Evolutionary conservation across 129 eudicot species (phyloP).

Genomic region (Calendula officinalis): DNA sequence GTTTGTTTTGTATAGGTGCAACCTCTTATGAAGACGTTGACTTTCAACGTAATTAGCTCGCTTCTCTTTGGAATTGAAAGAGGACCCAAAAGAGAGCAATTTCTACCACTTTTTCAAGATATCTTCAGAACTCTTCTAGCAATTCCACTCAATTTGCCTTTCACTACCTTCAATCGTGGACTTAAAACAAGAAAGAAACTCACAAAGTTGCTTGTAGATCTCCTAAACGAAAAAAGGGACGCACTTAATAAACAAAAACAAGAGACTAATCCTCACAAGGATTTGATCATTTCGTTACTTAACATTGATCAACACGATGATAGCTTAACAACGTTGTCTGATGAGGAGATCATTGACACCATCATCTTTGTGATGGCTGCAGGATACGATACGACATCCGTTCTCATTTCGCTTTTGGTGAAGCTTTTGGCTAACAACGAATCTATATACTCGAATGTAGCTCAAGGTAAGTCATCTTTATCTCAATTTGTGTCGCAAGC

Average conservation of each 20-base stretch:
- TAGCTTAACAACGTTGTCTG: conserved; percentile 15
- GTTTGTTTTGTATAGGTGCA: conserved; percentile 13
- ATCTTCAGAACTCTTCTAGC: conserved; percentile 25
- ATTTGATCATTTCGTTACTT: conserved; percentile 36
- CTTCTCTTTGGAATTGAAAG: conserved; percentile 34
- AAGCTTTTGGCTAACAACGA: conserved; percentile 33
- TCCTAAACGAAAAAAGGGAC: conserved; percentile 32
- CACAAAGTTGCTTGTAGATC: conserved; percentile 22
- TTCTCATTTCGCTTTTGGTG: conserved; percentile 39
- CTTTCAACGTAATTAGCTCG: conserved; percentile 36
- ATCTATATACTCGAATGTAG: conserved; percentile 22
- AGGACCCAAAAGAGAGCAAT: conserved; percentile 31
- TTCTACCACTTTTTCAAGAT: conserved; percentile 25
- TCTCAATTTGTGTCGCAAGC: not conserved
- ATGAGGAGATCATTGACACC: conserved; percentile 44
- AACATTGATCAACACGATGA: conserved; percentile 13
- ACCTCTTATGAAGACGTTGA: conserved; percentile 38
- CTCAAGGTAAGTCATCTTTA: conserved; percentile 15
- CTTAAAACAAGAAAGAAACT: conserved; percentile 31
- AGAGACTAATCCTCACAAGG: conserved; percentile 22
- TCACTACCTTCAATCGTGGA: conserved; percentile 28
- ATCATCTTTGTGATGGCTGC: conserved; percentile 28
- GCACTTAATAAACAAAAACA: conserved; percentile 18
- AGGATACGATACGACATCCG: conserved; percentile 36
- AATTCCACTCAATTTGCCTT: conserved; percentile 37